Evolutionary conservation across 495 filamentous ascomycete genomes (phyloP), one percentile per base, ranked within the genome.

Genomic region (Penicillium paradoxum): DNA sequence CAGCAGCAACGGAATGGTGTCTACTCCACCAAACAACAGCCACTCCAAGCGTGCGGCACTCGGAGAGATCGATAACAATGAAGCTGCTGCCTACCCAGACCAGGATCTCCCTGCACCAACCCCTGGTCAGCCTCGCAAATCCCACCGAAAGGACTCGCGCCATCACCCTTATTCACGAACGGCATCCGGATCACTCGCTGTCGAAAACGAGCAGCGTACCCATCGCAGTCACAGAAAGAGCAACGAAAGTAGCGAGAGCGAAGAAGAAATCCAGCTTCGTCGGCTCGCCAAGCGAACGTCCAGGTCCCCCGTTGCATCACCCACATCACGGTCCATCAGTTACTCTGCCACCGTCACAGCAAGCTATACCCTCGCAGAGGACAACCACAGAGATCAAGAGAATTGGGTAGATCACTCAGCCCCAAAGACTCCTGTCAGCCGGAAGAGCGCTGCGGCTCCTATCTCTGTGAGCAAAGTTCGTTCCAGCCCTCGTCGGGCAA

Each of bases 111-210:
- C 93, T 3, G 93, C 91, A 0, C 93, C 93, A 9, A 99, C 95
- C 6, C 93, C 93, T 0, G 93, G 93, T 14, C 93, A 99, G 64
- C 93, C 93, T 38, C 82, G 93, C 36, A 99, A 99, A 76, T 87
- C 84, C 0, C 85, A 85, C 60, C 74, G 82, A 56, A 76, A 80
- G 56, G 83, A 83, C 46, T 74, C 75, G 21, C 71, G 79, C 13
- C 78, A 79, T 53, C 78, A 81, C 49, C 78, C 78, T 18, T 81
- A 81, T 42, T 56, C 79, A 11, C 74, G 77, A 9, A 76, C 71
- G 3, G 55, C 67, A 13, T 76, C 78, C 19, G 74, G 73, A 8
- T 61, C 52, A 38, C 60, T 73, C 42, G 63, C 67, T 30, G 60
- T 64, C 37, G 76, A 72, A 24, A 70, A 60, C 8, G 76, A 77